These are phyloP conservation scores for Backusella liffmaniae DNA, from an alignment of 192 early-diverging fungal genomes.

Conservation along the genomic window DNA sequence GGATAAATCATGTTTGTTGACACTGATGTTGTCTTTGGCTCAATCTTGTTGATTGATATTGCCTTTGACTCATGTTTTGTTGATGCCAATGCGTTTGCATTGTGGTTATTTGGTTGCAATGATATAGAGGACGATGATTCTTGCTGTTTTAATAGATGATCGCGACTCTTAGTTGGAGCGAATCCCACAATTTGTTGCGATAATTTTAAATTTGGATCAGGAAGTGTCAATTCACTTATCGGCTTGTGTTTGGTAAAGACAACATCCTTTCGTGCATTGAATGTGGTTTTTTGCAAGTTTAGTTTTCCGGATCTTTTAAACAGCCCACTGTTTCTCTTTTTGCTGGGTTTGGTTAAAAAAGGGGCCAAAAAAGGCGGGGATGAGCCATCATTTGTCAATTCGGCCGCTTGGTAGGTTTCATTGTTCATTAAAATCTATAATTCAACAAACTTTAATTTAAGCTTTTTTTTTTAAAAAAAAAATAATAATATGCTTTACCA, in stretches of 20 bases:
- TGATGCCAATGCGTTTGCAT: too few relatives aligned
- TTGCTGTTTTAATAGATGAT: neutral
- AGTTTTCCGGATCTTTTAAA: neutral
- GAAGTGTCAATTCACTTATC: neutral
- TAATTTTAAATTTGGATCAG: neutral
- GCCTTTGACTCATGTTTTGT: too few relatives aligned
- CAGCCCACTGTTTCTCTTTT: neutral
- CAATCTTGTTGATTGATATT: too few relatives aligned
- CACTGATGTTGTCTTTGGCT: too few relatives aligned
- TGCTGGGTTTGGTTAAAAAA: neutral
- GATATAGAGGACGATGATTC: neutral
- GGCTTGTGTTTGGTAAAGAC: neutral
- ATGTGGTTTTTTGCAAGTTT: neutral
- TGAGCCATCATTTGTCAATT: neutral
- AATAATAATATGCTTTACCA: constrained; percentile 61
- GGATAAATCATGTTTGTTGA: too few relatives aligned
- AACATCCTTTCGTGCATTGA: neutral
- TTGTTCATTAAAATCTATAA: neutral
- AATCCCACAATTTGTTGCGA: neutral
- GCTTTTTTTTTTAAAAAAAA: constrained; percentile 35
- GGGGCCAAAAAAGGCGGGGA: neutral
- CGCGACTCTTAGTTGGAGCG: neutral
- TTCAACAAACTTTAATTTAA: neutral
- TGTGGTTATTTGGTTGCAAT: too few relatives aligned
- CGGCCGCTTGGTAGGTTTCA: neutral